These are phyloP conservation scores for Macrocybe sp. DNA, from an alignment of 1,284 basidiomycete genomes.

Conservation along the genomic window DNA sequence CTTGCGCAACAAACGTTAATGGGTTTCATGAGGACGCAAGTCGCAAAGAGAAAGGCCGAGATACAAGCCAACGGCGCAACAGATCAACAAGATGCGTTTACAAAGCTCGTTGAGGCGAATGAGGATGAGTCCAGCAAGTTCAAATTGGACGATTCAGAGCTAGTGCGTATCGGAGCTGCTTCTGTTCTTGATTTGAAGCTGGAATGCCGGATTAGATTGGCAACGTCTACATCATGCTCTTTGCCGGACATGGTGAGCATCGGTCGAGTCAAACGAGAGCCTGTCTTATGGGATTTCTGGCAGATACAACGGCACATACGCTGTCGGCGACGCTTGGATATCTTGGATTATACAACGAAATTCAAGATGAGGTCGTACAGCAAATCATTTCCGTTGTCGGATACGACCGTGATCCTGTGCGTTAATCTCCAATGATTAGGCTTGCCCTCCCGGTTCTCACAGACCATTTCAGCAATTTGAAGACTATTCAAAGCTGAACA, in stretches of 20 bases:
- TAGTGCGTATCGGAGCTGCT: slow-evolving; percentile 28
- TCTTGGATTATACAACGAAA: slow-evolving; percentile 35
- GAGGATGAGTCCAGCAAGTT: slow-evolving; percentile 40
- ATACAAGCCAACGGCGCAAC: slow-evolving; percentile 17
- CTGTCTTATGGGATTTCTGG: not conserved
- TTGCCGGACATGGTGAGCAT: slow-evolving; percentile 49
- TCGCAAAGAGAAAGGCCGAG: slow-evolving; percentile 30
- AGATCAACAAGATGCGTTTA: slow-evolving; percentile 36
- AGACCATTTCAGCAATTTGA: slow-evolving; percentile 28
- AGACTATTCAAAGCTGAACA: slow-evolving; percentile 39
- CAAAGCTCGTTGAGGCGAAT: slow-evolving; percentile 44
- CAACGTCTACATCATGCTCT: slow-evolving; percentile 47
- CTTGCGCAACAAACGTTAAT: slow-evolving; percentile 25
- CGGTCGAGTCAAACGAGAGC: not conserved
- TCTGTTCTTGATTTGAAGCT: not conserved
- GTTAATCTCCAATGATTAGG: slow-evolving; percentile 5
- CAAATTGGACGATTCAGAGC: slow-evolving; percentile 39
- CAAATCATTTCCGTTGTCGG: slow-evolving; percentile 40
- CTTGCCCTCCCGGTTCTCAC: not conserved
- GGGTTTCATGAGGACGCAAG: slow-evolving; percentile 39
- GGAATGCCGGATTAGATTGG: slow-evolving; percentile 35
- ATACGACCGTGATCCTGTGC: slow-evolving; percentile 34
- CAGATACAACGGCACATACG: slow-evolving; percentile 48
- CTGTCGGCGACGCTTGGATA: slow-evolving; percentile 44
- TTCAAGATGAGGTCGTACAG: slow-evolving; percentile 44